phyloP scores from a whole-genome alignment of 495 filamentous ascomycete species.

The Rhizodiscina lignyota region DNA sequence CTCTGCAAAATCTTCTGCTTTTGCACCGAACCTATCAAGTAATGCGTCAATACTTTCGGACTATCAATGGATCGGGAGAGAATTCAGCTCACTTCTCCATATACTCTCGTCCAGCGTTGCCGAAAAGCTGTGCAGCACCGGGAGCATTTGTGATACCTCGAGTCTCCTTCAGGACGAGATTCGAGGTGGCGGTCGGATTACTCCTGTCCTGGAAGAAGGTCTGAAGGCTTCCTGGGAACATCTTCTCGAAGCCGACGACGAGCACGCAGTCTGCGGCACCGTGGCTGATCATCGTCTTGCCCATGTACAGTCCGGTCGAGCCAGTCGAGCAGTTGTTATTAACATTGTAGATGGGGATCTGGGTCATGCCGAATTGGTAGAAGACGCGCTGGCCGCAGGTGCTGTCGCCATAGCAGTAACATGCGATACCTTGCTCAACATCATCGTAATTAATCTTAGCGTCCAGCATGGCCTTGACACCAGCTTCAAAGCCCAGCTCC shows the following conservation, averaged over 20 bases:
- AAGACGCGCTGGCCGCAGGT: conserved; percentile 95
- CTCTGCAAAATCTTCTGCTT: conserved; percentile 77
- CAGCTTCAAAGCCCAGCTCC: conserved; percentile 86
- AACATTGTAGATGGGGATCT: conserved; percentile 91
- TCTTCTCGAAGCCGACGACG: conserved; percentile 95
- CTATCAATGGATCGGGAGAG: not conserved
- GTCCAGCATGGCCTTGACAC: conserved; percentile 89
- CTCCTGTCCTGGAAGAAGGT: conserved; percentile 63
- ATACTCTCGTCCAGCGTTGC: conserved; percentile 87
- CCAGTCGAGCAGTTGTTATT: conserved; percentile 98
- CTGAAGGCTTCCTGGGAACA: conserved; percentile 78
- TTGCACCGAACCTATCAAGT: conserved; percentile 75
- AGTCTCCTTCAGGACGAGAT: conserved; percentile 66
- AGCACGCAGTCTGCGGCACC: conserved; percentile 74
- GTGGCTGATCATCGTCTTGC: conserved; percentile 58
- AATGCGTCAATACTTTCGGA: not conserved
- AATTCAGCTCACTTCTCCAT: conserved; percentile 61
- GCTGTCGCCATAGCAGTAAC: conserved; percentile 92
- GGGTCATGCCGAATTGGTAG: conserved; percentile 96
- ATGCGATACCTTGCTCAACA: conserved; percentile 89
- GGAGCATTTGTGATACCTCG: conserved; percentile 67
- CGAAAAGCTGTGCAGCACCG: conserved; percentile 83
- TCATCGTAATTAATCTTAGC: conserved; percentile 94
- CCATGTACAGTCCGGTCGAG: conserved; percentile 74
- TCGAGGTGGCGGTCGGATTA: conserved; percentile 55